Evolutionary conservation across 140 eudicot genomes (phyloP), one percentile per base, ranked within the genome.

Genomic region (Oenanthe javanica): DNA sequence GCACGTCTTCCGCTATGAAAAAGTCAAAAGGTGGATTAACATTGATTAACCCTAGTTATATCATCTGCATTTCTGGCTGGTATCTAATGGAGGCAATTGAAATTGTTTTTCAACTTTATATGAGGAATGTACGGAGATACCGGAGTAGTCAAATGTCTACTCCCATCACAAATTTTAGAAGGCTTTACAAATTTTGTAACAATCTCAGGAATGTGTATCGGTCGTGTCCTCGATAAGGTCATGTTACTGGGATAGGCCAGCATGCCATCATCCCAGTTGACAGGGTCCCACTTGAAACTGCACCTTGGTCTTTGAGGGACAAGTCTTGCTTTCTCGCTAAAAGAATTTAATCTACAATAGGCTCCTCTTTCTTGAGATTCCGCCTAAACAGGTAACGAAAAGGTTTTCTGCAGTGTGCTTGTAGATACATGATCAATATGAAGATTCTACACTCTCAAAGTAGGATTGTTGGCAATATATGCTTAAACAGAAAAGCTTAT

Each of bases 301-400:
- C 77, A 40, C 46, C 70, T 82, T 49, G 85, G 83, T 43, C 82
- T 52, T 48, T 80, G 83, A 67, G 51, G 25, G 66, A 79, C 80
- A 19, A 75, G 16, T 48, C 72, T 79, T 77, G 82, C 59, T 59
- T 82, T 76, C 63, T 81, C 75, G 9, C 57, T 54, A 61, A 45
- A 38, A 38, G 57, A 80, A 54, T 83, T 82, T 52, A 52, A 64
- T 79, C 81, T 75, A 81, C 40, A 73, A 79, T 59, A 82, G 49
- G 81, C 87, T 63, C 79, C 76, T 4, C 83, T 84, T 85, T 76
- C 80, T 84, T 76, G 85, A 67, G 70, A 57, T 61, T 31, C 54
- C 73, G 85, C 89, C 91, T 87, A 85, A 81, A 85, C 84, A 79
- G 72, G 69, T 75, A 15, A 78, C 47, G 61, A 77, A 82, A 79